Evolutionary conservation across 257 asterid genomes (phyloP).

Genomic region (Hygrophila difformis): DNA sequence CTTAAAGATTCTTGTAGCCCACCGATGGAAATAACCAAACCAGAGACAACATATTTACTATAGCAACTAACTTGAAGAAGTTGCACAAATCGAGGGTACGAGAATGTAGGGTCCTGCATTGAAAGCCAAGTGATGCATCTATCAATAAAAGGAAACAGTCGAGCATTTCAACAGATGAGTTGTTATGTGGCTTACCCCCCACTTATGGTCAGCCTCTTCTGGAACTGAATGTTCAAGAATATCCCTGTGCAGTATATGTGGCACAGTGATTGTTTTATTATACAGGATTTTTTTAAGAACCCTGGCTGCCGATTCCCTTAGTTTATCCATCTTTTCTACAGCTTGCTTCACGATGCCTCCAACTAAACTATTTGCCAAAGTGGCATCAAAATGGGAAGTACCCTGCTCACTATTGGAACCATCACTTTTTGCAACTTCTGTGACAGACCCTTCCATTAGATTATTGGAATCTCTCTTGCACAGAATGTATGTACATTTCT

Average conservation of each 20-base stretch:
- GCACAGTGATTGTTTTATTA: slow-evolving; percentile 46
- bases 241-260: slow-evolving; percentile 60
- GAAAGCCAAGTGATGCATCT: slow-evolving; percentile 17
- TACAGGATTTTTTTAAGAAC: slow-evolving; percentile 61
- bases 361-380: slow-evolving; percentile 51
- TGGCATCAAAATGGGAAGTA: slow-evolving; percentile 40
- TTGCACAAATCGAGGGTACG: slow-evolving; percentile 73
- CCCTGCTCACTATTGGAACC: slow-evolving; percentile 17
- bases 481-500: slow-evolving; percentile 76
- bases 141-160: slow-evolving; percentile 12
- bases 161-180: slow-evolving; percentile 7
- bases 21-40: slow-evolving; percentile 83
- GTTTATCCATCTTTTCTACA: slow-evolving; percentile 91
- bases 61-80: slow-evolving; percentile 60
- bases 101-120: slow-evolving; percentile 71
- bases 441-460: slow-evolving; percentile 20
- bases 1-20: slow-evolving; percentile 86
- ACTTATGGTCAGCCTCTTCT: slow-evolving; percentile 41
- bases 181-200: slow-evolving; percentile 62
- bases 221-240: slow-evolving; percentile 57
- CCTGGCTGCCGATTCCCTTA: slow-evolving; percentile 82
- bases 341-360: slow-evolving; percentile 81
- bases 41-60: slow-evolving; percentile 65
- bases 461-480: slow-evolving; percentile 45
- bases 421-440: slow-evolving; percentile 24